Evolutionary conservation across 345 rosid species (phyloP), one percentile per base, ranked within the genome.

Genomic region (Punica granatum): DNA sequence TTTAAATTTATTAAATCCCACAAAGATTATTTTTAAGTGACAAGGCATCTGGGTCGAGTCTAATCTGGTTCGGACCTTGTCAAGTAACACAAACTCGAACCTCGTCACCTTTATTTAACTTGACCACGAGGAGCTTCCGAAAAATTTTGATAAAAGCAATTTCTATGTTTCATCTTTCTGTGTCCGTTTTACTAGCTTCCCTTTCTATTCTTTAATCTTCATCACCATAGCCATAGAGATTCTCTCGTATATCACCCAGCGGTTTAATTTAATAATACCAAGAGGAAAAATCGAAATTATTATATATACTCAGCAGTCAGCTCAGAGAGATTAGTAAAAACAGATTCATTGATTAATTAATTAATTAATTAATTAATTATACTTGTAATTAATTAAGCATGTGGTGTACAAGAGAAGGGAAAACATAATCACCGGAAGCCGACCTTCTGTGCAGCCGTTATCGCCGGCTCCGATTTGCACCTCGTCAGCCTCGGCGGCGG

Each of bases 401-500:
- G 61, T 56, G 58, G 58, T 48, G 54, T 10, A 51, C 58, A 51
- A 7, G 12, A 9, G 28, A 51, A 49, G 56, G 28, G 25, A 60
- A 58, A 41, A 28, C 1, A 16, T 30, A 69, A 69, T 60, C 63
- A 36, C 34, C 68, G 23, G 61, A 77, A 68, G 79, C 92, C 84
- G 85, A 83, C 81, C 90, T 86, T 73, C 70, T 79, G 84, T 14
- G 78, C 85, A 37, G 75, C 88, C 41, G 75, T 81, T 75, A 90
- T 85, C 44, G 93, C 86, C 76, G 98, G 97, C 70, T 85, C 98
- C 19, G 98, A 90, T 63, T 92, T 90, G 78, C 97, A 83, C 66
- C 98, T 79, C 37, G 82, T 84, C 63, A 92, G 92, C 18, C 83
- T 67, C 71, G 74, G 19, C 49, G 90, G 33, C 61, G 49, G 49